A percentile compares a stretch with the other conserved stretches of the same genome.
phyloP scores from a whole-genome alignment of 2,329 filamentous ascomycete genomes.

The Epichloe glyceriae region DNA sequence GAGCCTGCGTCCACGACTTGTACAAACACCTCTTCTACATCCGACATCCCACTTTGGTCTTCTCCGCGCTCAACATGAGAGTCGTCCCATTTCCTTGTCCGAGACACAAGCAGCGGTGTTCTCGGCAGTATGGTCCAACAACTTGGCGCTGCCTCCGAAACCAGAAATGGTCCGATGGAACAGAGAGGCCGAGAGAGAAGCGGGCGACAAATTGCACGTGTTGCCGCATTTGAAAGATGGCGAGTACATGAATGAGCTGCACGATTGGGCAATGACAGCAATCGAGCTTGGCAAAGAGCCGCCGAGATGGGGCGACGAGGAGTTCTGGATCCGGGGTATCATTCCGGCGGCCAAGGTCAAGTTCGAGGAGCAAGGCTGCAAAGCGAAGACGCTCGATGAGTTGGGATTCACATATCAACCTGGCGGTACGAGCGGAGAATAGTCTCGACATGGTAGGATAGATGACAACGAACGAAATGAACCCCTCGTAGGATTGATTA shows the following conservation, averaged over 20 bases:
- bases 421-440: too few species aligned
- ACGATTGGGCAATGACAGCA: slow-evolving; percentile 45
- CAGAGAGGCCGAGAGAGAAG: slow-evolving; percentile 38
- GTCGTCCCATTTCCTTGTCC: slow-evolving; percentile 74
- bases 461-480: neutral
- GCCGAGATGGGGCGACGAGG: slow-evolving; percentile 56
- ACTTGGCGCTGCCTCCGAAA: slow-evolving; percentile 48
- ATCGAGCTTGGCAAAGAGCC: slow-evolving; percentile 49
- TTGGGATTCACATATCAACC: slow-evolving; percentile 52
- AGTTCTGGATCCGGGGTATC: slow-evolving; percentile 58
- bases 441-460: too few species aligned
- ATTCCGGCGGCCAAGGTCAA: slow-evolving; percentile 57
- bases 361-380: slow-evolving; percentile 54
- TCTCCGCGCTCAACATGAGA: slow-evolving; percentile 63
- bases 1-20: slow-evolving; percentile 55
- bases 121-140: slow-evolving; percentile 63
- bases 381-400: slow-evolving; percentile 53
- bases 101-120: slow-evolving; percentile 71
- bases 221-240: slow-evolving; percentile 37
- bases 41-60: slow-evolving; percentile 62
- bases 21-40: slow-evolving; percentile 74
- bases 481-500: neutral
- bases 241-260: slow-evolving; percentile 55
- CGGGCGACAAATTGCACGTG: slow-evolving; percentile 19
- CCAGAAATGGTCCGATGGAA: slow-evolving; percentile 62